Conservation (phyloP, 2,329 filamentous ascomycete species). For the Calonectria ilicicola region DNA sequence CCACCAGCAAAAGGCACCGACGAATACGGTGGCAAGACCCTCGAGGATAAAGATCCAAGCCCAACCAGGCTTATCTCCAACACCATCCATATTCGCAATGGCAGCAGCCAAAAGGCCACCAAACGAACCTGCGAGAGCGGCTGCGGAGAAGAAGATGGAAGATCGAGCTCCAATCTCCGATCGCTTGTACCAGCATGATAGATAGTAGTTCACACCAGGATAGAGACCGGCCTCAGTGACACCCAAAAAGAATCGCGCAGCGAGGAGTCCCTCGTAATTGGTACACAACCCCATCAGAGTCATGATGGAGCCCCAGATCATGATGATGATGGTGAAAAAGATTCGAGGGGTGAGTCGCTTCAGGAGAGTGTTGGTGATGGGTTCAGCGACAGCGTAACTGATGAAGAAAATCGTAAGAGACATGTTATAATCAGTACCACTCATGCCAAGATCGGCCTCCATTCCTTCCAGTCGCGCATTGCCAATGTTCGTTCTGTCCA, state of each 20-base stretch:
- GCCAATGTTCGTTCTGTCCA: constrained; percentile 54
- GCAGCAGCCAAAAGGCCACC: constrained; percentile 77
- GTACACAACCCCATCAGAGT: constrained; percentile 62
- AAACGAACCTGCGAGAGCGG: constrained; percentile 80
- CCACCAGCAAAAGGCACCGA: constrained; percentile 76
- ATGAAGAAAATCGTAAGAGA: constrained; percentile 75
- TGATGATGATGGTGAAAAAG: constrained; percentile 76
- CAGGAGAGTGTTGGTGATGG: constrained; percentile 73
- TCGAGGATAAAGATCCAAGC: constrained; percentile 75
- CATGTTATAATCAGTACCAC: constrained; percentile 68
- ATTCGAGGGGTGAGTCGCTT: constrained; percentile 71
- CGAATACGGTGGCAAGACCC: constrained; percentile 74
- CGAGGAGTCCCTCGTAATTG: constrained; percentile 57
- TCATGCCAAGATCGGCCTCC: constrained; percentile 34
- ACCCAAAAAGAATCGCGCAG: constrained; percentile 69
- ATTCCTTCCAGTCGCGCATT: constrained; percentile 58
- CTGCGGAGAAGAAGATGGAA: constrained; percentile 84
- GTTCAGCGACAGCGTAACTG: constrained; percentile 75
- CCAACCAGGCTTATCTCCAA: constrained; percentile 66
- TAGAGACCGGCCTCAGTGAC: constrained; percentile 76
- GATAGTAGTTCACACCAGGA: constrained; percentile 74
- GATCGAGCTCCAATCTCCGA: constrained; percentile 78
- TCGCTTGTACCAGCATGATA: constrained; percentile 84
- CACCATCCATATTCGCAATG: constrained; percentile 74
- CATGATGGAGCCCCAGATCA: constrained; percentile 62